These are phyloP conservation scores for Phytophthora pinifolia DNA, from an alignment of 352 stramenopile species.

Conservation along the genomic window DNA sequence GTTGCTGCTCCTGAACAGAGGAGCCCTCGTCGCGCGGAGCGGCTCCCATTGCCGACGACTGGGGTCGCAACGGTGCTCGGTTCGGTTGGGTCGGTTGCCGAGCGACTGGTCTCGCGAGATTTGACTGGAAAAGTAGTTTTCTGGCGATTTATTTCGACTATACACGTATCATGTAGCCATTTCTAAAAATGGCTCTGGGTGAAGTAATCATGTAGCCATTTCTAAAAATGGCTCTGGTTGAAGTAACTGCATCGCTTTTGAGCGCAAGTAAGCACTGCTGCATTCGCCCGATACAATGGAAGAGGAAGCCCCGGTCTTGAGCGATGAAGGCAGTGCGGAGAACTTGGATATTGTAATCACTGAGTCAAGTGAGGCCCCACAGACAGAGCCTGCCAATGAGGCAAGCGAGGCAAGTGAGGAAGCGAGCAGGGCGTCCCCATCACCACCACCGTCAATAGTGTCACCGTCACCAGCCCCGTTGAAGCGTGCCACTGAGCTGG, in stretches of 20 bases:
- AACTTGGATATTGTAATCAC: constrained; percentile 4
- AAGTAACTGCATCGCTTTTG: constrained; percentile 8
- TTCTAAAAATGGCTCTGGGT: background rate
- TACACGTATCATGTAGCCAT: too few species aligned
- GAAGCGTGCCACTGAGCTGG: constrained; percentile 19
- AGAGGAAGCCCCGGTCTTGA: background rate
- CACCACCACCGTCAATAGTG: background rate
- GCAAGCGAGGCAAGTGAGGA: background rate
- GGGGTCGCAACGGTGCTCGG: too few species aligned
- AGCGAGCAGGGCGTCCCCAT: background rate
- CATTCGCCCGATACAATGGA: constrained; percentile 7
- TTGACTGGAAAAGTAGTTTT: too few species aligned
- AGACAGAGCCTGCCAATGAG: constrained; percentile 12
- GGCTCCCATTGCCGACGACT: constrained; percentile 10
- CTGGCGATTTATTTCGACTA: too few species aligned
- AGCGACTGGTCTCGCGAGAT: background rate
- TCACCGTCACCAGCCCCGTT: background rate
- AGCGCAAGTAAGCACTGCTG: constrained; percentile 2
- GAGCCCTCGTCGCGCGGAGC: constrained; percentile 8
- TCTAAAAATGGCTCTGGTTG: background rate
- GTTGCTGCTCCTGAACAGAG: constrained; percentile 3
- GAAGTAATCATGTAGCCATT: background rate
- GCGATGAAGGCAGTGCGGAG: background rate
- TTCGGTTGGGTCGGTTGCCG: background rate
- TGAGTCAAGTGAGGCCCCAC: constrained; percentile 1